Evolutionary conservation across 2,329 filamentous ascomycete species (phyloP).

Genomic region (Emergomyces orientalis): DNA sequence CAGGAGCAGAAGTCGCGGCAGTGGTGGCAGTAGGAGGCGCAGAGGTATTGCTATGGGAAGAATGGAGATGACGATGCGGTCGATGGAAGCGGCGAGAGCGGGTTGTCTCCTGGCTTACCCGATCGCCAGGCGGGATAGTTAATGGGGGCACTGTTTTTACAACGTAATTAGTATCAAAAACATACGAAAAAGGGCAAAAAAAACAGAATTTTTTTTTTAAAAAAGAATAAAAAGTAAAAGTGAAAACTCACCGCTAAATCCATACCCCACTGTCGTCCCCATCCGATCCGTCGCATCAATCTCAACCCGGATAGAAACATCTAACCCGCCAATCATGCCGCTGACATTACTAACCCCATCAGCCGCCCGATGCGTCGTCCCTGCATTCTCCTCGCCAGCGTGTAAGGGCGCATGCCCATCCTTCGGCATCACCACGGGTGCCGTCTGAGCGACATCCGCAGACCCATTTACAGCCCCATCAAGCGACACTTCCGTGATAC

Average conservation of each 20-base stretch:
- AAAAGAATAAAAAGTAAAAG: neutral
- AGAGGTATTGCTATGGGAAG: slow-evolving; percentile 1
- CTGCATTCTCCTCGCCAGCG: slow-evolving; percentile 65
- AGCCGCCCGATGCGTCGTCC: slow-evolving; percentile 68
- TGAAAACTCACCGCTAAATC: slow-evolving; percentile 37
- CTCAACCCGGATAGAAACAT: slow-evolving; percentile 39
- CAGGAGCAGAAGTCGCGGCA: neutral
- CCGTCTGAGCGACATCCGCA: slow-evolving; percentile 8
- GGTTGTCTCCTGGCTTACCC: neutral
- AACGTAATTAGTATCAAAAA: neutral
- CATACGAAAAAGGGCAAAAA: neutral
- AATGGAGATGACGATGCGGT: neutral
- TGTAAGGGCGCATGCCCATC: slow-evolving; percentile 65
- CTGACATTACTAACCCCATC: slow-evolving; percentile 33
- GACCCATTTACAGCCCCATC: slow-evolving; percentile 20
- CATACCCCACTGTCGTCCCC: slow-evolving; percentile 40
- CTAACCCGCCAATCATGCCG: slow-evolving; percentile 34
- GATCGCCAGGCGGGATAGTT: neutral
- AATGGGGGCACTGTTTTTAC: neutral
- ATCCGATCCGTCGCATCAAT: slow-evolving; percentile 36
- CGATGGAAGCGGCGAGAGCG: neutral
- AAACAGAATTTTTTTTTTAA: neutral
- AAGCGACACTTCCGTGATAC: slow-evolving; percentile 46
- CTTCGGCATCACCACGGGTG: slow-evolving; percentile 34
- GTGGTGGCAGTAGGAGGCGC: neutral